A percentile compares a stretch with the other conserved stretches of the same genome.
Conservation (phyloP, 2,329 filamentous ascomycete genomes). For the Ophiostoma angusticollis region DNA sequence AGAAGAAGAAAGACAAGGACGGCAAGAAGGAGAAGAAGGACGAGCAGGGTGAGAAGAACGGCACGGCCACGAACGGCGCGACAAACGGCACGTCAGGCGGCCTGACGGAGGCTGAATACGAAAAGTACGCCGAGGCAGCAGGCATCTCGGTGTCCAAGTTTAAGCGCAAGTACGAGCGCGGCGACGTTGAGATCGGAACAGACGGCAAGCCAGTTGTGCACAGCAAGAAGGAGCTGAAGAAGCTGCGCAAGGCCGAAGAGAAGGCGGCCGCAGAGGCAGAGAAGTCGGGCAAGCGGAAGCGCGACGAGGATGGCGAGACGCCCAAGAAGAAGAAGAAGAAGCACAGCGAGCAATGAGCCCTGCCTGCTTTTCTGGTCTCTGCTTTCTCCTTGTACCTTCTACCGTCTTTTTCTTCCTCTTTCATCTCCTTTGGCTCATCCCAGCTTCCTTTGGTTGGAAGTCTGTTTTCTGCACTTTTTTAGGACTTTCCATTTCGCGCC, state of each 20-base stretch:
- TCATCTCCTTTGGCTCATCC: too few species aligned
- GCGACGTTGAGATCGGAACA: slow-evolving; percentile 53
- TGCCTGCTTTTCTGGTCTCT: too few species aligned
- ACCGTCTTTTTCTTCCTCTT: neutral
- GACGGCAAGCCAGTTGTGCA: slow-evolving; percentile 54
- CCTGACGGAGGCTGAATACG: slow-evolving; percentile 43
- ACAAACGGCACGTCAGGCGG: slow-evolving; percentile 19
- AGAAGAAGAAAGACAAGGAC: slow-evolving; percentile 16
- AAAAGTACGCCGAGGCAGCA: slow-evolving; percentile 49
- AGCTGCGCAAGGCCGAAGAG: slow-evolving; percentile 18
- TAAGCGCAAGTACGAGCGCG: slow-evolving; percentile 64
- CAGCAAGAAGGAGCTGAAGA: slow-evolving; percentile 34
- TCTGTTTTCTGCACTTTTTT: too few species aligned
- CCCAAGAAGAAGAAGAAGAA: slow-evolving; percentile 39
- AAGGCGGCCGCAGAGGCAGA: slow-evolving; percentile 25
- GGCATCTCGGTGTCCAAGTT: slow-evolving; percentile 65
- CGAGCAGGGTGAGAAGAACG: slow-evolving; percentile 9
- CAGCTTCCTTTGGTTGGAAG: too few species aligned
- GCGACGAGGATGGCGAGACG: slow-evolving; percentile 52
- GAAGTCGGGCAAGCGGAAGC: slow-evolving; percentile 49
- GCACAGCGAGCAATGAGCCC: slow-evolving; percentile 13
- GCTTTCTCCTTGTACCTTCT: neutral
- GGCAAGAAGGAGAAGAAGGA: slow-evolving; percentile 14
- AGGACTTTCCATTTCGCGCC: too few species aligned
- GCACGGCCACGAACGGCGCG: slow-evolving; percentile 4